Evolutionary conservation across 129 eudicot species (phyloP).

Genomic region (Ambrosia artemisiifolia): DNA sequence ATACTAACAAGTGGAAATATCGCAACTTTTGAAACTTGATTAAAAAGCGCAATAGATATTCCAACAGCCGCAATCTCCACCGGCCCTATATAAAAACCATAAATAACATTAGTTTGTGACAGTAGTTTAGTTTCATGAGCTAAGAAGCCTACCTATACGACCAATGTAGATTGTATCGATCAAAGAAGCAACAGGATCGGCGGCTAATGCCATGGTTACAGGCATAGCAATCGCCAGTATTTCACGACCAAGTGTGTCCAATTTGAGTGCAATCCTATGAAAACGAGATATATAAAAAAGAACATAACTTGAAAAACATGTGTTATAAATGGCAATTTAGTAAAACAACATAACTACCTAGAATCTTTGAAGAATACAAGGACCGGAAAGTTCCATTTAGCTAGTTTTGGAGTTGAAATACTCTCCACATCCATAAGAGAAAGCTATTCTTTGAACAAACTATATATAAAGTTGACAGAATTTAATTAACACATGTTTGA

Average conservation of each 20-base stretch:
- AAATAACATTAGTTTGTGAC: not conserved
- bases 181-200: constrained; percentile 81
- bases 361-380: constrained; percentile 57
- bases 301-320: not conserved
- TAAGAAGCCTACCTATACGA: constrained; percentile 43
- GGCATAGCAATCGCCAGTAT: constrained; percentile 70
- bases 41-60: constrained; percentile 68
- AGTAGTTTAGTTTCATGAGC: not conserved
- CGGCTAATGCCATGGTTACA: constrained; percentile 73
- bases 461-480: no score
- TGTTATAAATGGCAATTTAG: not conserved
- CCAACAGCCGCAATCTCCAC: constrained; percentile 91
- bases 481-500: not conserved
- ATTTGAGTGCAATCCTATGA: constrained; percentile 48
- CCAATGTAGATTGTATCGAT: constrained; percentile 77
- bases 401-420: constrained; percentile 8
- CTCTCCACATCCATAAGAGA: constrained; percentile 38
- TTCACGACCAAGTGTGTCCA: constrained; percentile 65
- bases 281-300: not conserved
- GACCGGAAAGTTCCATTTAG: constrained; percentile 43
- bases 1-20: constrained; percentile 89
- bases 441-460: not conserved
- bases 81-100: constrained; percentile 40
- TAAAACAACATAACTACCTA: constrained; percentile 31
- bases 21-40: constrained; percentile 72